These are phyloP conservation scores for Pleomassaria siparia DNA, from an alignment of 2,329 filamentous ascomycete genomes.

Conservation along the genomic window DNA sequence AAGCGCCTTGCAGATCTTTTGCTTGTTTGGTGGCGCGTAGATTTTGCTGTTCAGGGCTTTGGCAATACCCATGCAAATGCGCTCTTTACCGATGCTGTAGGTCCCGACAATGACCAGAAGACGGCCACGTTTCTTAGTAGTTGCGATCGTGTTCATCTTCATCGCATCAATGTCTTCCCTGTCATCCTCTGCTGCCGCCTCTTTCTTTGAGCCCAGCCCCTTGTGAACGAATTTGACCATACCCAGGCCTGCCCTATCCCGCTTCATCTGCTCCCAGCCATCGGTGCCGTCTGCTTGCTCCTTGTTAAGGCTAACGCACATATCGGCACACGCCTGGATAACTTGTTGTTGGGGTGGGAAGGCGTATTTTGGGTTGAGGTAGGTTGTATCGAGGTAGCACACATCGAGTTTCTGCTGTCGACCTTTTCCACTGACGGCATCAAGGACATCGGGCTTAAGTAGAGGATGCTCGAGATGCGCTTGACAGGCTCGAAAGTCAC, in stretches of 20 bases:
- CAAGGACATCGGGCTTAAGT: conserved; percentile 72
- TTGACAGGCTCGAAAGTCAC: conserved; percentile 89
- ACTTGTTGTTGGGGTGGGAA: conserved; percentile 90
- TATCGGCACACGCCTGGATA: conserved; percentile 80
- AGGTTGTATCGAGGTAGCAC: conserved; percentile 97
- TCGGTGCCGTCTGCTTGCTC: conserved; percentile 61
- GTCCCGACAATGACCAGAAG: conserved; percentile 92
- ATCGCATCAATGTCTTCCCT: conserved; percentile 40
- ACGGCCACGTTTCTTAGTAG: conserved; percentile 57
- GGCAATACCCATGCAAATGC: conserved; percentile 90
- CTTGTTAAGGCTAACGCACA: conserved; percentile 77
- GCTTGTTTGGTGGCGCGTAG: conserved; percentile 80
- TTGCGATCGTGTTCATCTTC: conserved; percentile 23
- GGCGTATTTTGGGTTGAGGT: conserved; percentile 91
- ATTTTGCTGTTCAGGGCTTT: conserved; percentile 85
- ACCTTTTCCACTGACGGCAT: conserved; percentile 68
- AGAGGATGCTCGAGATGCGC: conserved; percentile 81
- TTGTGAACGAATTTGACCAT: conserved; percentile 65
- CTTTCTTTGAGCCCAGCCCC: conserved; percentile 42
- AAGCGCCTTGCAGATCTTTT: conserved; percentile 79
- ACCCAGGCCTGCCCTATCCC: conserved; percentile 56
- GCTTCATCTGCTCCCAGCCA: conserved; percentile 59
- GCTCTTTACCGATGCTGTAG: conserved; percentile 97
- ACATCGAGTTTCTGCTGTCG: conserved; percentile 88
- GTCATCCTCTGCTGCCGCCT: conserved; percentile 27